phyloP scores from a whole-genome alignment of 73 alveolate species.

The Uronychia setigera region DNA sequence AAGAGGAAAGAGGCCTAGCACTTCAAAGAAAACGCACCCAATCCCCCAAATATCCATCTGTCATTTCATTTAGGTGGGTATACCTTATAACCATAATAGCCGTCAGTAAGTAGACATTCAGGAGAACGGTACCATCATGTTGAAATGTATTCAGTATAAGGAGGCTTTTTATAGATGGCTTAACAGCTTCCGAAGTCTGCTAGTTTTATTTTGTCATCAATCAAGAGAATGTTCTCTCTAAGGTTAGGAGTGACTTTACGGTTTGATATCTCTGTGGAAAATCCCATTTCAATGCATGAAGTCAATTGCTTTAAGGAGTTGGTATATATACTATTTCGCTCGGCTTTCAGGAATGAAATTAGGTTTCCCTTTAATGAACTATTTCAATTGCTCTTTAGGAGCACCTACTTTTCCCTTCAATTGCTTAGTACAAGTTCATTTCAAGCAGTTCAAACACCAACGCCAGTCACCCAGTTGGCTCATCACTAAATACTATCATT shows the following conservation, averaged over 20 bases:
- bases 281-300: constrained; percentile 78
- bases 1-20: constrained; percentile 72
- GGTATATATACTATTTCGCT: constrained; percentile 67
- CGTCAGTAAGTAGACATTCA: constrained; percentile 90
- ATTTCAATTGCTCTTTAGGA: neutral
- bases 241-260: constrained; percentile 6
- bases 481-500: constrained; percentile 27
- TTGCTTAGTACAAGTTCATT: constrained; percentile 55
- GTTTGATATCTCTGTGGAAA: constrained; percentile 78
- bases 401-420: constrained; percentile 4
- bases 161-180: constrained; percentile 89
- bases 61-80: neutral
- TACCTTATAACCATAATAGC: constrained; percentile 79
- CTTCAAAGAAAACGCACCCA: constrained; percentile 89
- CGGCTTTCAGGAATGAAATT: constrained; percentile 72
- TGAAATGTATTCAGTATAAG: constrained; percentile 86
- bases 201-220: constrained; percentile 75
- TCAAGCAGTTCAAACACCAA: constrained; percentile 50
- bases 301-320: constrained; percentile 65
- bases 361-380: constrained; percentile 56
- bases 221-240: constrained; percentile 55
- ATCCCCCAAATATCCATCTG: constrained; percentile 93
- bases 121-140: constrained; percentile 94
- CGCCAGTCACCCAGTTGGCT: constrained; percentile 68
- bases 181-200: constrained; percentile 97